A percentile compares a stretch with the other conserved stretches of the same genome.
phyloP scores from a whole-genome alignment of 2,329 filamentous ascomycete species.

The Ciborinia camelliae region DNA sequence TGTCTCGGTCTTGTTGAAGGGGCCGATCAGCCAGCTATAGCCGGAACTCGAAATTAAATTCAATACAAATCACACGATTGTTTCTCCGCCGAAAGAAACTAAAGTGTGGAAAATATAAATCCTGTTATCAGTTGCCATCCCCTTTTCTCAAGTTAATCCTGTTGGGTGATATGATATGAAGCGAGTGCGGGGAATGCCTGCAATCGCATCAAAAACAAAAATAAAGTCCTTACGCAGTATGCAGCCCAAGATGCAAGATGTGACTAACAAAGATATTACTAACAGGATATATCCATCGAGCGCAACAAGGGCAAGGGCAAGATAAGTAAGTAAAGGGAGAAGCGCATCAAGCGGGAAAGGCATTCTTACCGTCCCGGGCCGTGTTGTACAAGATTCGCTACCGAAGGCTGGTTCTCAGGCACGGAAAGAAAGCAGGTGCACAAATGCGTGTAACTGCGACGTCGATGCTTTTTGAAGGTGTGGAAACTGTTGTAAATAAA shows the following conservation, averaged over 20 bases:
- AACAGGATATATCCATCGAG: neutral
- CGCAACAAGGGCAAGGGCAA: no score
- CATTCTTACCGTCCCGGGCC: neutral
- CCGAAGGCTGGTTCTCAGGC: constrained; percentile 4
- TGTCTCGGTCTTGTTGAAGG: neutral
- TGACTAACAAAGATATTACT: no score
- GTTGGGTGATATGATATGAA: neutral
- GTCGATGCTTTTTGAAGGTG: neutral
- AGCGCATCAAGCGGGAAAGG: neutral
- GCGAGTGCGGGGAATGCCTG: neutral
- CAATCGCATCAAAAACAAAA: neutral
- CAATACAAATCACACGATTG: neutral
- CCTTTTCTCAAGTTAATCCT: neutral
- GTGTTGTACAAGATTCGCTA: constrained; percentile 9
- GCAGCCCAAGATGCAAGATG: neutral
- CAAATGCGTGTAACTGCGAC: neutral
- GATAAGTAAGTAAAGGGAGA: neutral
- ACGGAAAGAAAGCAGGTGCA: neutral
- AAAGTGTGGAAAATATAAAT: no score
- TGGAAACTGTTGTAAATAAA: neutral
- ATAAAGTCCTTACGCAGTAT: neutral
- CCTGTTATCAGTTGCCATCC: no score
- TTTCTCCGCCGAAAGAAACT: neutral
- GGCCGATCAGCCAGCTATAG: neutral
- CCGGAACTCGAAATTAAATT: neutral